Evolutionary conservation across 371 early-diverging fungal genomes (phyloP), one percentile per base, ranked within the genome.

Genomic region (Circinella umbellata): DNA sequence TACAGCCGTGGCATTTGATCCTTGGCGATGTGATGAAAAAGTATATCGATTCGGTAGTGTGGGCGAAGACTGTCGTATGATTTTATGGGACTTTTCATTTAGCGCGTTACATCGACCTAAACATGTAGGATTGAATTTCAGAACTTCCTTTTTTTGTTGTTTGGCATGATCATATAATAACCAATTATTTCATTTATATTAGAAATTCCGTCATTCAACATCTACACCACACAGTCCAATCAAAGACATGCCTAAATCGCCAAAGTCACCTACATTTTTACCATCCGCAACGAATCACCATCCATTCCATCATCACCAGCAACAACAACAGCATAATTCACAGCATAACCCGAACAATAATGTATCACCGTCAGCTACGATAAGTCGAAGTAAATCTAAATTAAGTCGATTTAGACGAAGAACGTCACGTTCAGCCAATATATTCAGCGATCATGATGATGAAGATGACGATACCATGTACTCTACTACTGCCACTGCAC

Each of bases 81-180:
- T 95, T 18, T 73, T 98, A 15, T 98, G 98, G 98, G 98, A 98
- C 74, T 97, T 98, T 73, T 93, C 95, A 39, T 86, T 92, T 20
- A 82, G 86, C 37, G 91, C 93, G 5, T 73, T 97, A 37, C 92
- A 93, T 73, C 87, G 89, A 55, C 93, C 92, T 37, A 90, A 91
- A 69, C 80, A 79, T 37, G 90, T 90, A 88, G 77, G 86, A 72
- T 5, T 51, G 8, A 15, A 51, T 51, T 51, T 51, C 8, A 5
- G 4, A 49, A 4, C 14, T 49, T 48, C 46, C 53, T 51, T 27
- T 14, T 37, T 18, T 4, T 7, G 15, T 37, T 35, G 42, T 8
- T 27, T 27, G 27, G 2, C 27, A 27, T 27, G 27, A 27, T 27
- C 27, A 27, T 42, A 42, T 42, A 9, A 11, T 9, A 42, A 6